phyloP scores from a whole-genome alignment of 441 rosid species.

The Gossypium schwendimanii region DNA sequence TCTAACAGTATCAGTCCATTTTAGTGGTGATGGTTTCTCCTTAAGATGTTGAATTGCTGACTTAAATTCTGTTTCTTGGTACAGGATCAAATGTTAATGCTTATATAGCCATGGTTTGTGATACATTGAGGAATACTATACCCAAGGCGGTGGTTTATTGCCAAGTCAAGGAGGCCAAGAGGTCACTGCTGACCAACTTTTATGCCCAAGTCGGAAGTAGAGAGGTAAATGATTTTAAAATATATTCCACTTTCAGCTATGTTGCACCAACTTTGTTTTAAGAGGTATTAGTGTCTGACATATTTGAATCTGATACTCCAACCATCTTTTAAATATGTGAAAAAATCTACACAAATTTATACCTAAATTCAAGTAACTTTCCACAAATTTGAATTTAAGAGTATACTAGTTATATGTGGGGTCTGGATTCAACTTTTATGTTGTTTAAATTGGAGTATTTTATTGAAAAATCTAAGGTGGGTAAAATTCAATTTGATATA shows the following conservation, averaged over 20 bases:
- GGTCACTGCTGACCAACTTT: constrained; percentile 77
- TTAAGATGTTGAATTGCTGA: background rate
- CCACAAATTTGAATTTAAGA: no score
- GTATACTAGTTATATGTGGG: no score
- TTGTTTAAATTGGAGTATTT: no score
- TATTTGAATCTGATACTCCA: background rate
- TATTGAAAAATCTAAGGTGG: no score
- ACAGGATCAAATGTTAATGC: constrained; percentile 86
- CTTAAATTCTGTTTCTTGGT: constrained; percentile 11
- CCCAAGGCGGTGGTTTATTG: constrained; percentile 98
- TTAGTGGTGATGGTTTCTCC: background rate
- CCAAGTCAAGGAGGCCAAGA: constrained; percentile 91
- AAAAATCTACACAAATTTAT: no score
- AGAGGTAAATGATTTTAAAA: constrained; percentile 51
- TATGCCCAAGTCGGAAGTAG: constrained; percentile 83
- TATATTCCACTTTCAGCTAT: background rate
- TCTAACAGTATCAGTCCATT: background rate
- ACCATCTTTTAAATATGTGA: no score
- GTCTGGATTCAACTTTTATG: no score
- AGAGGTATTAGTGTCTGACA: background rate
- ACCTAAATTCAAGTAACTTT: no score
- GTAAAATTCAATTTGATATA: no score
- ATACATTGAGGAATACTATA: constrained; percentile 73
- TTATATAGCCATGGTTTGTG: constrained; percentile 86
- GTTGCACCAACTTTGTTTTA: no score